A percentile compares a stretch with the other conserved stretches of the same genome.
These are phyloP conservation scores for Clathrospora elynae DNA, from an alignment of 2,329 filamentous ascomycete genomes.

Conservation along the genomic window DNA sequence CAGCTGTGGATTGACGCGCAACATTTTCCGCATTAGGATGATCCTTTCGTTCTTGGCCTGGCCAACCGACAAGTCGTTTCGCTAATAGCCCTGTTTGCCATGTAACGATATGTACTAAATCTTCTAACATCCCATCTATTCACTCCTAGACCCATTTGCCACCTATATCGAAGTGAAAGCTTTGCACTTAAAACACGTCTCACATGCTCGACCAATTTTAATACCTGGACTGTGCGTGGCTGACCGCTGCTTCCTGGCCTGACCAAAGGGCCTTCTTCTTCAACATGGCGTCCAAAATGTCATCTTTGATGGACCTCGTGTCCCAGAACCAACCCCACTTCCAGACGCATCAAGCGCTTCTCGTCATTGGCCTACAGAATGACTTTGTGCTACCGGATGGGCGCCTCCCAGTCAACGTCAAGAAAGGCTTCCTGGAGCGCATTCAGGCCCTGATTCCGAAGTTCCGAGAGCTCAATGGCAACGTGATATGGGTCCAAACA, in stretches of 20 bases:
- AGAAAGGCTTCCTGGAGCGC: slow-evolving; percentile 68
- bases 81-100: too few species aligned
- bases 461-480: slow-evolving; percentile 71
- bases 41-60: slow-evolving; percentile 1
- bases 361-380: slow-evolving; percentile 87
- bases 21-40: not conserved
- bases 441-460: slow-evolving; percentile 69
- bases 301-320: slow-evolving; percentile 52
- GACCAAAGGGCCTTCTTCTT: slow-evolving; percentile 4
- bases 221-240: slow-evolving; percentile 5
- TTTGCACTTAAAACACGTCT: not conserved
- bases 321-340: slow-evolving; percentile 57
- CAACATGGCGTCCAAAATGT: slow-evolving; percentile 39
- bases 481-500: slow-evolving; percentile 84
- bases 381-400: slow-evolving; percentile 78
- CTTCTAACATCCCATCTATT: too few species aligned
- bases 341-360: slow-evolving; percentile 69
- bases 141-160: too few species aligned
- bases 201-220: not conserved
- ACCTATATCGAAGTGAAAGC: too few species aligned
- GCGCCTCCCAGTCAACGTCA: slow-evolving; percentile 67
- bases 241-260: slow-evolving; percentile 3
- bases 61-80: too few species aligned
- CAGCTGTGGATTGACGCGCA: slow-evolving; percentile 3
- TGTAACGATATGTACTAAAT: too few species aligned